These are phyloP conservation scores for Testicularia cyperi DNA, from an alignment of 1,284 basidiomycete genomes.

Conservation along the genomic window DNA sequence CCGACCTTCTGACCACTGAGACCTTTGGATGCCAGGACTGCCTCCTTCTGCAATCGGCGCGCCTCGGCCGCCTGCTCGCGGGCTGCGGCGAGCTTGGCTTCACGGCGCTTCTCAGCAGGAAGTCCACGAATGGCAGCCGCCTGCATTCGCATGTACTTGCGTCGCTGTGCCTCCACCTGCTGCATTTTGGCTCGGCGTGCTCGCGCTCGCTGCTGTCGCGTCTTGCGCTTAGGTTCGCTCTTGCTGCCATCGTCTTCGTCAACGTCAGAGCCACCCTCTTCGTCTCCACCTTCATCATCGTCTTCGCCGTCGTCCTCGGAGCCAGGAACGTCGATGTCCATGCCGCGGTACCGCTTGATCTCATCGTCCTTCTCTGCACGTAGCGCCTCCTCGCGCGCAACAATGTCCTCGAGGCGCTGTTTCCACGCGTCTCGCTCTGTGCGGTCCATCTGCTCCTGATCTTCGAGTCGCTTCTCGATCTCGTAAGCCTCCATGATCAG, in stretches of 20 bases:
- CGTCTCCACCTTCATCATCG: constrained; percentile 4
- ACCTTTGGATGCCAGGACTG: constrained; percentile 23
- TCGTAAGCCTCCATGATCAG: constrained; percentile 73
- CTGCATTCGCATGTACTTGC: constrained; percentile 34
- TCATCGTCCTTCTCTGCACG: constrained; percentile 13
- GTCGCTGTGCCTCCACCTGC: constrained; percentile 8
- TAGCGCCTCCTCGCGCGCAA: constrained; percentile 23
- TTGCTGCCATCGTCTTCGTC: constrained; percentile 1
- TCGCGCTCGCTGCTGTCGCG: constrained; percentile 32
- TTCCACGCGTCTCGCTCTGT: constrained; percentile 16
- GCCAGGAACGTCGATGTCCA: constrained; percentile 28
- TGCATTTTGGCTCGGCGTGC: constrained; percentile 22
- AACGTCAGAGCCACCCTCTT: background rate
- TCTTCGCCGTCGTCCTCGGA: constrained; percentile 14
- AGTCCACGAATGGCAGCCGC: constrained; percentile 32
- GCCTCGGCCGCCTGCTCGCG: constrained; percentile 19
- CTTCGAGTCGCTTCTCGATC: constrained; percentile 68
- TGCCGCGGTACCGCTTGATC: constrained; percentile 24
- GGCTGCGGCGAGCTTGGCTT: constrained; percentile 12
- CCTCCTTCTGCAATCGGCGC: constrained; percentile 23
- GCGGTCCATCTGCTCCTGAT: constrained; percentile 63
- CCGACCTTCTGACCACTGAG: constrained; percentile 42
- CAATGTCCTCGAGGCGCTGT: constrained; percentile 16
- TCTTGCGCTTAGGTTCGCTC: constrained; percentile 39
- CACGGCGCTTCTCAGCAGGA: constrained; percentile 23